Evolutionary conservation across 208 protist species (phyloP).

Genomic region (Trypanosoma caninum): DNA sequence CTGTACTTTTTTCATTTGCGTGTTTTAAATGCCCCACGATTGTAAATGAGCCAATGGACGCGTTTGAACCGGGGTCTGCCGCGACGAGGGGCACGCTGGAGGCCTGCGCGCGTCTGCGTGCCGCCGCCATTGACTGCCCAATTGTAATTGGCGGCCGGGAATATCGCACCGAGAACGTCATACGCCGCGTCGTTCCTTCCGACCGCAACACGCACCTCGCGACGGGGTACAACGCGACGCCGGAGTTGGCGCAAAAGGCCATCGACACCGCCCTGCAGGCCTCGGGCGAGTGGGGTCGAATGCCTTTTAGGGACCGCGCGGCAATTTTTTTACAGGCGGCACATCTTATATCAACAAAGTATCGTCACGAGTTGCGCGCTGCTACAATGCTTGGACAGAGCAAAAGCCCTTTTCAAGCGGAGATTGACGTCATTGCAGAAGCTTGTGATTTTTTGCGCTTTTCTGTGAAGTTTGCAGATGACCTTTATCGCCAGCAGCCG

Average conservation of each 20-base stretch:
- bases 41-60: slow-evolving; percentile 86
- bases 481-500: slow-evolving; percentile 91
- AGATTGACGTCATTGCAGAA: slow-evolving; percentile 96
- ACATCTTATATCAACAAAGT: slow-evolving; percentile 87
- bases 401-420: slow-evolving; percentile 97
- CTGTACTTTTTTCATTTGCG: slow-evolving; percentile 51
- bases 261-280: slow-evolving; percentile 85
- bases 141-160: slow-evolving; percentile 90
- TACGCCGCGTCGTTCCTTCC: slow-evolving; percentile 66
- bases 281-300: slow-evolving; percentile 62
- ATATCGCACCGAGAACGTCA: slow-evolving; percentile 63
- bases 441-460: slow-evolving; percentile 96
- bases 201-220: slow-evolving; percentile 79
- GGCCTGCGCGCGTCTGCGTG: slow-evolving; percentile 67
- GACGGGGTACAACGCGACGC: slow-evolving; percentile 80
- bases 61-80: slow-evolving; percentile 76
- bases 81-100: slow-evolving; percentile 53
- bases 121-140: slow-evolving; percentile 71
- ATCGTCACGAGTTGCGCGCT: slow-evolving; percentile 83
- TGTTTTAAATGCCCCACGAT: slow-evolving; percentile 57
- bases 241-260: slow-evolving; percentile 84
- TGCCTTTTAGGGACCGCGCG: slow-evolving; percentile 88
- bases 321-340: slow-evolving; percentile 94
- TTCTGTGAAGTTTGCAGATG: slow-evolving; percentile 93
- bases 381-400: slow-evolving; percentile 96